phyloP scores from a whole-genome alignment of 345 rosid genomes.

The Jatropha curcas region DNA sequence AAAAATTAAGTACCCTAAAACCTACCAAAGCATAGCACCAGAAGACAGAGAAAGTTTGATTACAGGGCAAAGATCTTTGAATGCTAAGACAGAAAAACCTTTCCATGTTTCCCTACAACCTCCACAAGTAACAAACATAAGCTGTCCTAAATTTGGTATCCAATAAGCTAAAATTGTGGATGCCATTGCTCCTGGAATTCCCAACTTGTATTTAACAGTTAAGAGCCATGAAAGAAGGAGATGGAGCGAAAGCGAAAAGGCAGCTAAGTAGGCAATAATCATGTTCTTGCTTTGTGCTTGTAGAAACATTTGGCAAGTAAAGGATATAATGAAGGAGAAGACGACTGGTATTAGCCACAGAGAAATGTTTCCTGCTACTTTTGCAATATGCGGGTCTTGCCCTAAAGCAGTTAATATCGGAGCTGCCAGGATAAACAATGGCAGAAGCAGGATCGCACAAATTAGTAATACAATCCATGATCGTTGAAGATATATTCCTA shows the following conservation, averaged over 20 bases:
- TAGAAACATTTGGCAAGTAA: slow-evolving; percentile 77
- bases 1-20: neutral
- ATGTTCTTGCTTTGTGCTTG: slow-evolving; percentile 82
- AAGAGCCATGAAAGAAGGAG: slow-evolving; percentile 65
- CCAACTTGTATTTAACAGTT: slow-evolving; percentile 47
- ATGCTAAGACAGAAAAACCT: slow-evolving; percentile 59
- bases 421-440: slow-evolving; percentile 50
- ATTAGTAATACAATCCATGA: slow-evolving; percentile 64
- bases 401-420: slow-evolving; percentile 57
- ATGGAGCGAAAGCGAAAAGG: slow-evolving; percentile 45
- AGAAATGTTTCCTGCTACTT: slow-evolving; percentile 46
- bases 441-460: slow-evolving; percentile 45
- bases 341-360: slow-evolving; percentile 53
- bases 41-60: slow-evolving; percentile 72
- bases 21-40: slow-evolving; percentile 75
- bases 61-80: slow-evolving; percentile 66
- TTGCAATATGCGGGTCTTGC: slow-evolving; percentile 49
- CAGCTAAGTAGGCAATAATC: slow-evolving; percentile 66
- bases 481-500: slow-evolving; percentile 77
- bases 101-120: slow-evolving; percentile 72
- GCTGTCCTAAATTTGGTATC: slow-evolving; percentile 78
- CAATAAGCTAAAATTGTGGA: slow-evolving; percentile 67
- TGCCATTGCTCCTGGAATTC: slow-evolving; percentile 62
- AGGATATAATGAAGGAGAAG: slow-evolving; percentile 45
- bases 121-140: slow-evolving; percentile 53